Evolutionary conservation across 208 protist genomes (phyloP), one percentile per base, ranked within the genome.

Genomic region (Blechomonas ayalai): DNA sequence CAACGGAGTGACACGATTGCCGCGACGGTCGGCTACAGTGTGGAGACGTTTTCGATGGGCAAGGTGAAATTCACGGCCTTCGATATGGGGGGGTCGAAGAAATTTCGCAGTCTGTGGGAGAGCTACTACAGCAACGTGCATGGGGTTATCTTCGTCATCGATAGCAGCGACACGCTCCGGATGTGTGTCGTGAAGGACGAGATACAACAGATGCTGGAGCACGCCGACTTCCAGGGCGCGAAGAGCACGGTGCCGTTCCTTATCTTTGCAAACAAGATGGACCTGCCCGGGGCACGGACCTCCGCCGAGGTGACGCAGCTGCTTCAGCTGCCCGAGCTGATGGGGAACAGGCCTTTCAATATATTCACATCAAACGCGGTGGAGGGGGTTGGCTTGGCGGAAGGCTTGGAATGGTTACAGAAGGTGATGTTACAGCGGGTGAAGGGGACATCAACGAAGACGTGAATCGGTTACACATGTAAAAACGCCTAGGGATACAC

Each of bases 11-110:
- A 76, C 19, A 78, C 80, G 64, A 98, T 97, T 31, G 89, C 96
- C 23, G 97, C 97, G 9, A 99, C 97, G n/a, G 95, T 99, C 22
- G 92, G 97, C 23, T 95, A 92, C 73, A 91, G 67, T 31, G 80
- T 90, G 1, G 81, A 93, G 28, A 75, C 57, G n/a, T 79, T 99
- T 31, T 72, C 89, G 29, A 97, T 93, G 49, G 97, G 97, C 38
- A 95, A 95, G 22, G 62, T 56, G 13, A 87, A 76, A 33, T 98
- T 99, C 57, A 98, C 91, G n/a, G 94, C 98, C 13, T 99, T 97
- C 76, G 97, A 99, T 76, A 97, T 99, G 64, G 83, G 85, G 33
- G 97, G 97, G n/a, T 93, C 98, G 38, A 96, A 98, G 73, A 98
- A 97, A 62, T 97, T 98, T 43, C 70, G 95, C 8, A 67, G 75